Evolutionary conservation across 192 early-diverging fungal genomes (phyloP), one percentile per base, ranked within the genome.

Genomic region (Gryganskiella cystojenkinii): DNA sequence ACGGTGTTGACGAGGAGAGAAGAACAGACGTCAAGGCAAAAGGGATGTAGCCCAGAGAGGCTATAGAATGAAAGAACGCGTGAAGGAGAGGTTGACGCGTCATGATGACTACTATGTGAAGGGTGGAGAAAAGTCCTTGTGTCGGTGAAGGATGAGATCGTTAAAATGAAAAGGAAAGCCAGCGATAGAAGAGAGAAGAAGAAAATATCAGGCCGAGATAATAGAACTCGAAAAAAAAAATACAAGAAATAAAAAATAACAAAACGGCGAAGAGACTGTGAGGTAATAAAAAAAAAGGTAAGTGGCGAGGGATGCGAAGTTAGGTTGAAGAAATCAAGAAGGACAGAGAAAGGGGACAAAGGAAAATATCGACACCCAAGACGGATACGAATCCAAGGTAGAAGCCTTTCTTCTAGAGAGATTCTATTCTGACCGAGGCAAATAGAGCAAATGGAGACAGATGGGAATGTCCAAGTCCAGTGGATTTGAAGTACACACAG

Each of bases 1-100:
- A 69, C 3, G 74, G 74, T 5, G 61, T 59, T 0, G 74, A 78
- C 19, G 66, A 69, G 2, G 74, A 67, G 15, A 69, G 27, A 27
- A 78, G 25, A 31, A 47, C 67, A 9, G 74, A 78, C 3, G 74
- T 53, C 17, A 78, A 61, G 5, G 67, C 74, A 24, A 78, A 69
- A 3, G 74, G 74, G 43, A 78, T 69, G 14, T 78, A 78, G 28
- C 66, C 74, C 9, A 78, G 50, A 4, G 74, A 64, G 15, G 74
- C 67, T 14, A 78, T 62, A 30, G 74, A 68, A 49, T 78, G 74
- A n/a, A 69, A 78, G n/a, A 78, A 46, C 1, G 66, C 74, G 49
- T 78, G 74, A 3, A 78, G 37, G 28, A 64, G 31, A 2, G 61
- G 74, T 46, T 20, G 61, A 9, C 61, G 60, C 1, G 61, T 17